Evolutionary conservation across 192 early-diverging fungal genomes (phyloP).

Genomic region (Coemansia sp.): DNA sequence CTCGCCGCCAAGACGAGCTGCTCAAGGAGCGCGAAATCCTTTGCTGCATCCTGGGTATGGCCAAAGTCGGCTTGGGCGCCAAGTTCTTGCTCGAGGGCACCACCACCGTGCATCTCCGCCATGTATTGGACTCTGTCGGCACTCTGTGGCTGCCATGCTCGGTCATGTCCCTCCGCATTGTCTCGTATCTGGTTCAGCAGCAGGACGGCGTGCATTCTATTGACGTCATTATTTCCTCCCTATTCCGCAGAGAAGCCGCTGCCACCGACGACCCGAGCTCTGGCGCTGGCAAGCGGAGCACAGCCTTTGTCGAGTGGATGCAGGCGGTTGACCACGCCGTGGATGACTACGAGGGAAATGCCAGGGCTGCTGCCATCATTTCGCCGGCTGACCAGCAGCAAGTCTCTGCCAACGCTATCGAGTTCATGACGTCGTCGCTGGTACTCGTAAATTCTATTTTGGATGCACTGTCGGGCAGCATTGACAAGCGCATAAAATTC

Average conservation of each 20-base stretch:
- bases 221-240: conserved; percentile 13
- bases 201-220: conserved; percentile 18
- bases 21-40: conserved; percentile 49
- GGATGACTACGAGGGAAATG: conserved; percentile 16
- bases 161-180: conserved; percentile 34
- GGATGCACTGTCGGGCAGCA: conserved; percentile 22
- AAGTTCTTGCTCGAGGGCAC: conserved; percentile 15
- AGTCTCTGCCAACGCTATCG: conserved; percentile 18
- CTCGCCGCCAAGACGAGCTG: conserved; percentile 41
- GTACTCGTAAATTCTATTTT: conserved; percentile 22
- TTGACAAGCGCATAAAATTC: conserved; percentile 32
- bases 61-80: conserved; percentile 32
- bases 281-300: conserved; percentile 11
- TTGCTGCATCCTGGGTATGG: conserved; percentile 39
- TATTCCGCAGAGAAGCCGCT: conserved; percentile 38
- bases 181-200: conserved; percentile 36
- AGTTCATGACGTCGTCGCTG: conserved; percentile 33
- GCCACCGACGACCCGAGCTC: background rate
- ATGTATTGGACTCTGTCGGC: conserved; percentile 39
- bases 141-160: conserved; percentile 44
- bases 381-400: background rate
- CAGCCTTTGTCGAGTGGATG: conserved; percentile 54
- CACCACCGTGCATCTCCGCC: conserved; percentile 15
- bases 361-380: background rate
- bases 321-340: conserved; percentile 34